Conservation (phyloP, 2,329 filamentous ascomycete species). For the Diaporthe nobilis region DNA sequence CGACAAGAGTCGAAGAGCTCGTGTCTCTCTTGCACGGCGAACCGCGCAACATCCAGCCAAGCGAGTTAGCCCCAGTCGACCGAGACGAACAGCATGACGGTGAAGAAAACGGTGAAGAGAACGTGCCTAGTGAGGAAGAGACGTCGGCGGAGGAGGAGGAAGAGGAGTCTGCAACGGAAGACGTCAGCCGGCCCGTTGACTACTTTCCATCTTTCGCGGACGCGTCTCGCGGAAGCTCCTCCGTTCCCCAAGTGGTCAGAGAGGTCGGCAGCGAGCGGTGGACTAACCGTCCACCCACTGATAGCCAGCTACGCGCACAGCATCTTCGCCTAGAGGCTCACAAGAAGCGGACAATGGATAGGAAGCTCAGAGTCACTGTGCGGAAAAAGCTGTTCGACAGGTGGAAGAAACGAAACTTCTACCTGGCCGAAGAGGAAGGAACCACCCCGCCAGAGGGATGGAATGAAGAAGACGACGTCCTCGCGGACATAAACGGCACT, state of each 20-base stretch:
- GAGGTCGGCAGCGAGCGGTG: constrained; percentile 48
- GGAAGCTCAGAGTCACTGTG: constrained; percentile 57
- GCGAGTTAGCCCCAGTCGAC: constrained; percentile 29
- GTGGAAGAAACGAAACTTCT: constrained; percentile 84
- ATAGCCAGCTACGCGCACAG: constrained; percentile 58
- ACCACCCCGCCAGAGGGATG: constrained; percentile 75
- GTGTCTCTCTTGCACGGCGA: constrained; percentile 56
- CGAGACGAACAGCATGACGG: constrained; percentile 37
- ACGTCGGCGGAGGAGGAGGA: constrained; percentile 43
- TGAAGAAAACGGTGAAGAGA: constrained; percentile 35
- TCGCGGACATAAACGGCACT: constrained; percentile 55
- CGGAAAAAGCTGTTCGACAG: constrained; percentile 74
- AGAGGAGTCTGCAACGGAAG: constrained; percentile 40
- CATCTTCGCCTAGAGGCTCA: constrained; percentile 52
- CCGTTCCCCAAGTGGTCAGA: constrained; percentile 24
- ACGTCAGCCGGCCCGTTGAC: constrained; percentile 32
- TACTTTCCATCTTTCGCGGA: constrained; percentile 21
- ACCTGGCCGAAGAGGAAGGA: constrained; percentile 88
- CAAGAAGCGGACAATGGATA: constrained; percentile 55
- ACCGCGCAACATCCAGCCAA: constrained; percentile 43
- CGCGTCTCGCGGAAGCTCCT: constrained; percentile 22
- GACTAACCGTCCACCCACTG: constrained; percentile 52
- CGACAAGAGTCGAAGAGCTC: constrained; percentile 59
- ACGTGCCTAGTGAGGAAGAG: constrained; percentile 38
- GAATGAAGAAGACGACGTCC: constrained; percentile 71